A percentile compares a stretch with the other conserved stretches of the same genome.
These are phyloP conservation scores for Phaeosphaeria sp. DNA, from an alignment of 2,329 filamentous ascomycete genomes.

Conservation along the genomic window DNA sequence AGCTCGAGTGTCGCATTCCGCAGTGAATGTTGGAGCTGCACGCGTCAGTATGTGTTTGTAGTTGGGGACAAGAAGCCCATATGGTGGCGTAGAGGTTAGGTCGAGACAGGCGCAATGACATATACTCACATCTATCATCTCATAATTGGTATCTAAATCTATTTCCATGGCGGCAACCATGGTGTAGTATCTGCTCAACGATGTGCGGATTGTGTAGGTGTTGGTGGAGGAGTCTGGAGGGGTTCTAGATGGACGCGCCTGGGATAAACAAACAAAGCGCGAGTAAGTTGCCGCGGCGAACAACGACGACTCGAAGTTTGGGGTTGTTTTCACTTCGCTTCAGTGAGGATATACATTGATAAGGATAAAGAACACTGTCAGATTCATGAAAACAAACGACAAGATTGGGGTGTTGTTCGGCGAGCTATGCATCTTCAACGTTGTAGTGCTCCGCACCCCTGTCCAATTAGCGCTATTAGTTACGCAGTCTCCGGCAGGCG, in stretches of 20 bases:
- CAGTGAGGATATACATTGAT: background rate
- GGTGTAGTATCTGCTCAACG: constrained; percentile 25
- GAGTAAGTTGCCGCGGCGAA: constrained; percentile 14
- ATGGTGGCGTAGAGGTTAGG: background rate
- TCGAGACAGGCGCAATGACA: background rate
- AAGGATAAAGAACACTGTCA: background rate
- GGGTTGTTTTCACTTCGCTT: background rate
- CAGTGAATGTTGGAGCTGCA: constrained; percentile 57
- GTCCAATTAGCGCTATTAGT: constrained; percentile 29
- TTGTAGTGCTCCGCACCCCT: constrained; percentile 18
- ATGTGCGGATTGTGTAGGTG: constrained; percentile 23
- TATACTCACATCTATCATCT: constrained; percentile 45
- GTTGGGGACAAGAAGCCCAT: background rate
- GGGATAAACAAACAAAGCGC: constrained; percentile 41
- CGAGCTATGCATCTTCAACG: constrained; percentile 1
- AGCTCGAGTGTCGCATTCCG: constrained; percentile 67
- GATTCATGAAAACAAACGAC: background rate
- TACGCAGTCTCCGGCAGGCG: constrained; percentile 34
- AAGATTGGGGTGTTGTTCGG: constrained; percentile 1
- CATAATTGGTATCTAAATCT: constrained; percentile 34
- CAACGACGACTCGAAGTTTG: background rate
- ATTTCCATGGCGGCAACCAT: constrained; percentile 37
- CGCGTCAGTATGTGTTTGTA: constrained; percentile 18
- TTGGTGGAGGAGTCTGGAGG: constrained; percentile 21
- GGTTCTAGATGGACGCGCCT: constrained; percentile 34